Conservation (phyloP, 352 stramenopile genomes). For the Globisporangium radiosum region DNA sequence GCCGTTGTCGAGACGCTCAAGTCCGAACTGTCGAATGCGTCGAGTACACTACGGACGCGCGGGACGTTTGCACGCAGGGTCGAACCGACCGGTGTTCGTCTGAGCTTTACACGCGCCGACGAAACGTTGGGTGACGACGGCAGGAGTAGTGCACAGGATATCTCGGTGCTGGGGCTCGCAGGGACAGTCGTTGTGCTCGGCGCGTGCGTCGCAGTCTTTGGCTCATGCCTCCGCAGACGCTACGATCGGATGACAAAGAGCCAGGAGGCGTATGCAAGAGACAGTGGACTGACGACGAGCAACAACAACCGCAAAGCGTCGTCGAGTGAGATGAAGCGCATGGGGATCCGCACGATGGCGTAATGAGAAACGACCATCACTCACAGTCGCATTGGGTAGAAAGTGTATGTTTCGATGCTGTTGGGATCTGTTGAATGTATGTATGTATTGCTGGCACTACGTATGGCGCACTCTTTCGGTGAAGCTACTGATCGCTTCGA, state of each 20-base stretch:
- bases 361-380: slow-evolving; percentile 9
- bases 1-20: slow-evolving; percentile 62
- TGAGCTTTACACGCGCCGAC: slow-evolving; percentile 65
- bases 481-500: too few relatives aligned
- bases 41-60: slow-evolving; percentile 53
- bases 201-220: slow-evolving; percentile 53
- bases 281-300: too few relatives aligned
- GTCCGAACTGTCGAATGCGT: slow-evolving; percentile 38
- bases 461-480: neutral
- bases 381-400: neutral
- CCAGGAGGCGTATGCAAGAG: too few relatives aligned
- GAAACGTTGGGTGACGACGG: slow-evolving; percentile 45
- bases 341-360: slow-evolving; percentile 54
- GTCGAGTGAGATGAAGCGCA: slow-evolving; percentile 53
- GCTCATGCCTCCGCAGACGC: slow-evolving; percentile 46
- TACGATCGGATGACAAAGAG: slow-evolving; percentile 7
- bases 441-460: neutral
- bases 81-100: slow-evolving; percentile 48
- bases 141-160: slow-evolving; percentile 29
- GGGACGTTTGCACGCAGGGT: slow-evolving; percentile 62
- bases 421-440: neutral
- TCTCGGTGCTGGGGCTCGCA: slow-evolving; percentile 52
- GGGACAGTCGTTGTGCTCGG: slow-evolving; percentile 54
- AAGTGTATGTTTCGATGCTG: neutral
- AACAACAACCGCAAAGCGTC: too few relatives aligned